These are phyloP conservation scores for Solanum pinnatisectum DNA, from an alignment of 257 asterid genomes.

Conservation along the genomic window DNA sequence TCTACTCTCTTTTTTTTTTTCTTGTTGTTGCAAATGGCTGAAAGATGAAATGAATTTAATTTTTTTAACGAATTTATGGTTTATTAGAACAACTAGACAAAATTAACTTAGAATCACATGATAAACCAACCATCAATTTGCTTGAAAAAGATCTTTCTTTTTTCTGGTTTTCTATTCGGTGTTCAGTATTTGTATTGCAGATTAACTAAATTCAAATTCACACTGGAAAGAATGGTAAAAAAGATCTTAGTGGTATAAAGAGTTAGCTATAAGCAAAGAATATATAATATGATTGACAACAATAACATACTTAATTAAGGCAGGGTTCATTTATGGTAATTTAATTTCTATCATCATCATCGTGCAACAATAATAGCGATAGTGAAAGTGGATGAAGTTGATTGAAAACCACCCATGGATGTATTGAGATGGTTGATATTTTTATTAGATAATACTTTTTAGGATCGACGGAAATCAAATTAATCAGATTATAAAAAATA, in stretches of 20 bases:
- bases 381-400: conserved; percentile 12
- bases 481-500: not conserved
- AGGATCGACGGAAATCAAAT: not conserved
- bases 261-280: not conserved
- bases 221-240: fast-evolving
- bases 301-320: not conserved
- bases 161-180: fast-evolving
- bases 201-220: too few relatives aligned
- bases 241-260: not conserved
- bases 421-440: not conserved
- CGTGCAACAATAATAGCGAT: conserved; percentile 12
- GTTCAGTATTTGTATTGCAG: fast-evolving
- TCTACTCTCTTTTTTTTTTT: not conserved
- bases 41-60: not conserved
- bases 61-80: not conserved
- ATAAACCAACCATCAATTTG: not conserved
- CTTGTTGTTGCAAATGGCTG: not conserved
- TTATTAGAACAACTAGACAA: not conserved
- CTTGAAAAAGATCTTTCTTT: not conserved
- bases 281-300: not conserved
- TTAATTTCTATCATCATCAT: not conserved
- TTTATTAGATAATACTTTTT: not conserved
- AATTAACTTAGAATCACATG: not conserved
- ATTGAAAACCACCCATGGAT: not conserved
- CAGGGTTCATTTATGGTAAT: not conserved